Evolutionary conservation across 225 moss, liverwort and hornwort genomes (phyloP).

Genomic region (Pleurozium schreberi): DNA sequence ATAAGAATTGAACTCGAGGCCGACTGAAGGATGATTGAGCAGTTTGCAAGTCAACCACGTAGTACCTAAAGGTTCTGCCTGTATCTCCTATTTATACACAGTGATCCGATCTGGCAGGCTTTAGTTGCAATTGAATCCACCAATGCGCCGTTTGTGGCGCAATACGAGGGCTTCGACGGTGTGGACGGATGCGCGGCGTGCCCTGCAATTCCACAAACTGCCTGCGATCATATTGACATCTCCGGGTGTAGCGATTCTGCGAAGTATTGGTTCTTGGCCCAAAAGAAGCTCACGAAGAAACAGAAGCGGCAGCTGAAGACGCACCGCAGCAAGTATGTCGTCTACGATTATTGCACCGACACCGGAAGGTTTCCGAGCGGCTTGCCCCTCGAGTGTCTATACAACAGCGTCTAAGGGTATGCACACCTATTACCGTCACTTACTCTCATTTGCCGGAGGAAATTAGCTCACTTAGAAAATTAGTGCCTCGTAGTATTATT

Average conservation of each 20-base stretch:
- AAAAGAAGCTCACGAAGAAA: background rate
- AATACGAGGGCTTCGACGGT: slow-evolving; percentile 25
- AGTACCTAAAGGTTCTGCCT: background rate
- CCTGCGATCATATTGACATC: background rate
- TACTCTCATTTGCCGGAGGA: background rate
- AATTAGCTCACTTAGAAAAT: no score
- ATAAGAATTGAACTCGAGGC: background rate
- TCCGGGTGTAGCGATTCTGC: background rate
- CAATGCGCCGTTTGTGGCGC: slow-evolving; percentile 13
- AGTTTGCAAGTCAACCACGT: background rate
- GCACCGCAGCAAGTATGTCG: background rate
- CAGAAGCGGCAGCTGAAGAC: slow-evolving; percentile 8
- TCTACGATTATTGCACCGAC: slow-evolving; percentile 29
- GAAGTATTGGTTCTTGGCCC: slow-evolving; percentile 6
- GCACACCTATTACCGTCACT: background rate
- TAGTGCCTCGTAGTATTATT: no score
- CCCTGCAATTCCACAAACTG: background rate
- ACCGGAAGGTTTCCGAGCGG: background rate
- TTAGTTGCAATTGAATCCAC: background rate
- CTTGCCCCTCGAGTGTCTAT: slow-evolving; percentile 1
- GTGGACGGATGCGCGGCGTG: slow-evolving; percentile 19
- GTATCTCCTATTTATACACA: background rate
- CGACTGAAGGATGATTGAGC: background rate
- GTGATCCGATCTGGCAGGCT: background rate
- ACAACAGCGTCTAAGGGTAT: background rate